phyloP scores from a whole-genome alignment of 148 eudicot genomes.

The Cornus controversa region DNA sequence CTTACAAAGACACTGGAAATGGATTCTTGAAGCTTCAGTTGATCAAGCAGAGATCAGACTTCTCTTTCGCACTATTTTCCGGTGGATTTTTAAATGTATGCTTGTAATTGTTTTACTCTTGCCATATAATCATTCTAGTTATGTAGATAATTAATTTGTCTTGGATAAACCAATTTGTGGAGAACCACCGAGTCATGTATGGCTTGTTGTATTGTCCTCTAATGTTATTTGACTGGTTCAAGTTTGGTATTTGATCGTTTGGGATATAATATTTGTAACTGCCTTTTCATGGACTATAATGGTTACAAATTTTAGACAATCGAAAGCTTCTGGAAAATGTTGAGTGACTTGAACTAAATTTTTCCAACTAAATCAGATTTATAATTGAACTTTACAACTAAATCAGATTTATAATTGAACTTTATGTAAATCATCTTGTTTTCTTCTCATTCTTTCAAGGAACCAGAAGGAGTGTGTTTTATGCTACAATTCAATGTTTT shows the following conservation, averaged over 20 bases:
- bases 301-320: neutral
- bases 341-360: neutral
- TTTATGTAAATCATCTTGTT: neutral
- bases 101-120: neutral
- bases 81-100: conserved; percentile 70
- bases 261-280: neutral
- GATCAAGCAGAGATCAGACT: conserved; percentile 88
- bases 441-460: neutral
- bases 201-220: neutral
- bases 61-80: conserved; percentile 75
- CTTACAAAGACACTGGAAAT: conserved; percentile 54
- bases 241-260: neutral
- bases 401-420: neutral
- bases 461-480: neutral
- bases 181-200: neutral
- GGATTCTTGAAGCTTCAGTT: conserved; percentile 68
- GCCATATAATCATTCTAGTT: conserved; percentile 2
- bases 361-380: neutral
- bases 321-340: neutral
- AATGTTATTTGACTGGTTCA: neutral
- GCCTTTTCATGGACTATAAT: neutral
- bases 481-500: neutral
- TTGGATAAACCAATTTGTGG: too few species aligned
- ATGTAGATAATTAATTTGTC: conserved; percentile 1
- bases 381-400: neutral